Base-by-base conservation (phyloP, 495 filamentous ascomycete species). In the Cetradonia linearis region DNA sequence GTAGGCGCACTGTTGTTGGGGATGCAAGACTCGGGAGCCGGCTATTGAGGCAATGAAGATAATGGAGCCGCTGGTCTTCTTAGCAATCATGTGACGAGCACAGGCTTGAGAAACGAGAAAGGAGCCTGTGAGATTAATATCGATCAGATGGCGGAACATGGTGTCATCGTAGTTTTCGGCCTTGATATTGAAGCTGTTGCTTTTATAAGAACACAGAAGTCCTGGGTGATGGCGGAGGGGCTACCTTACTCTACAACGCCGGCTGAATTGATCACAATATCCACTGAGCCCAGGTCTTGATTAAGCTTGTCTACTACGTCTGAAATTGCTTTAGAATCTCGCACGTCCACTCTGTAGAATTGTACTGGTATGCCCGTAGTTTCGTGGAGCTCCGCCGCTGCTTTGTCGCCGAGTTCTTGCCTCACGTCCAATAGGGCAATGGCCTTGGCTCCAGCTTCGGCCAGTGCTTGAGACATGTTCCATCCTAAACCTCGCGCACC, bases 251-350 rank as follows among this genome's bases (percentile, higher is more conserved):
- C 86, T 63, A 89, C 87, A 60, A 94, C 89, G 65, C 90, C 89
- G 34, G 89, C 90, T 57, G 87, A 86, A 72, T 88, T 91, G 73
- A 94, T 79, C 18, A 90, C 74, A 27, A 91, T 85, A 59, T 91
- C 82, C 20, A 89, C 75, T 6, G 79, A 73, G 55, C 81, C 86
- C 61, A 84, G 82, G 58, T 81, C 76, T 40, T 77, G 70, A n/a
- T 81, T 61, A 61, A 77, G 70, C 33, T 68, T 65, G 14, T 67
- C 65, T 5, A 67, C 38, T 34, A 66, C 76, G 31, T 78, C 78
- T 34, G 81, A 76, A 58, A 87, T 81, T 20, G 81, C 80, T 25
- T 74, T 72, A 8, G 75, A 81, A 54, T 90, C 84, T 64, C 85
- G 85, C 36, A 90, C 83, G 65, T 90, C 87, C 38, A 88, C 84